Percentiles rank a stretch among this genome's conserved stretches.
Evolutionary conservation across 495 filamentous ascomycete species (phyloP).

Genomic region (Cercophora sp.): DNA sequence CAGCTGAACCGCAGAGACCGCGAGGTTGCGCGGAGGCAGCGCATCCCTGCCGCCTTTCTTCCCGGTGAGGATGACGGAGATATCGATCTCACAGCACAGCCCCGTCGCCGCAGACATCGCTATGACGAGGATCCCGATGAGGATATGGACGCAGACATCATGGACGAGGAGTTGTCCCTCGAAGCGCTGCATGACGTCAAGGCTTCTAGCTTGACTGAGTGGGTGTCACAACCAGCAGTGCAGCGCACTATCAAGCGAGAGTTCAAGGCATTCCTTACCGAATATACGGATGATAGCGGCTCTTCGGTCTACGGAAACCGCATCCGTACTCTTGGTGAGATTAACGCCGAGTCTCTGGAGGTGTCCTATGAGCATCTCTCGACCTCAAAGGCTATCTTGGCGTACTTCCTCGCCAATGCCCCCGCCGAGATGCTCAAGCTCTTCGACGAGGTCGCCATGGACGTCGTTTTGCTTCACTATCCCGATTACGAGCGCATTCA

Average conservation of each 20-base stretch:
- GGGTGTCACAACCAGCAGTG: constrained; percentile 87
- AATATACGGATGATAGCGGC: constrained; percentile 83
- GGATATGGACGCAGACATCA: constrained; percentile 84
- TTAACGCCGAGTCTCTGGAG: constrained; percentile 94
- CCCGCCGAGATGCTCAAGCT: constrained; percentile 91
- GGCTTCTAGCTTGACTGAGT: constrained; percentile 86
- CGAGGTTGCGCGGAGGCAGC: constrained; percentile 67
- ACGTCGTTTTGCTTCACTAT: constrained; percentile 91
- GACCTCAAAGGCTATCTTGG: constrained; percentile 88
- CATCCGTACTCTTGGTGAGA: constrained; percentile 87
- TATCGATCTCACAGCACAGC: constrained; percentile 76
- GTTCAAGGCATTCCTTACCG: constrained; percentile 95
- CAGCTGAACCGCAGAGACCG: constrained; percentile 79
- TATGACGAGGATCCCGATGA: constrained; percentile 95
- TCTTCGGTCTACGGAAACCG: constrained; percentile 91
- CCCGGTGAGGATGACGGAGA: constrained; percentile 83
- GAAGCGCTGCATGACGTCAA: constrained; percentile 93
- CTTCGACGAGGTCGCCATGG: constrained; percentile 95
- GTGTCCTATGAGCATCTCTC: constrained; percentile 93
- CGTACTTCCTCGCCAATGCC: constrained; percentile 94
- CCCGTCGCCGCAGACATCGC: constrained; percentile 70
- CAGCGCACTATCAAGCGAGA: constrained; percentile 90
- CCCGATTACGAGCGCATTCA: constrained; percentile 97
- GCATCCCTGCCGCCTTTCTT: constrained; percentile 80
- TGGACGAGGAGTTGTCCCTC: constrained; percentile 90